Base-by-base conservation (phyloP, 2,329 filamentous ascomycete genomes). In the Ustulina deusta region DNA sequence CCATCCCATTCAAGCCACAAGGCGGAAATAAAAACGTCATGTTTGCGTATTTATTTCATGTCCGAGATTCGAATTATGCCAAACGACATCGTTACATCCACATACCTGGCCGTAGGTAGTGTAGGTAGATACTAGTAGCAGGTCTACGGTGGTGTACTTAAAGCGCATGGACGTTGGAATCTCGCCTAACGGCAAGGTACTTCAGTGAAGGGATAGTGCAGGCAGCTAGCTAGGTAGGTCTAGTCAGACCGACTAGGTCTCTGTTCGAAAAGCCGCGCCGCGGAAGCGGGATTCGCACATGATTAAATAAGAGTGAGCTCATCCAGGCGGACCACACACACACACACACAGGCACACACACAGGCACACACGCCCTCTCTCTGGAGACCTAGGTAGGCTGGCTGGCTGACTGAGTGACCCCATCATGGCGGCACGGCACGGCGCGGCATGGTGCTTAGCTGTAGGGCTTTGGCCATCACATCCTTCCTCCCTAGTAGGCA, bases 371-470 rank as follows among this genome's bases (percentile, higher is more conserved):
- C 42, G 13, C 32, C 49, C 42, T 59, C 34, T 49, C 34, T 15
- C 48, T 34, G 13, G 48, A 27, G 48, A 34, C 29, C 48, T 52
- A 32, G 42, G 20, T 46, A 1, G 20, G 22, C 48, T 44, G 36
- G 13, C 13, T 32, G 46, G 64, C 57, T 57, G 48, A 67, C 61
- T 38, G n/a, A 59, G 20, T 48, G 44, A 61, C 48, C 42, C 49
- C 57, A 38, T 49, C 52, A 22, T 48, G 44, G 65, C 68, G 64
- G 67, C 64, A 65, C 65, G 67, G 67, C 56, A 58, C 68, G 64
- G 61, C 42, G 56, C 65, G 65, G 57, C 46, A 63, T 61, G 64
- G 36, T 64, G 42, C 64, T 59, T 63, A 46, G 34, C 48, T 58
- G 59, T 66, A 66, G 59, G 64, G 34, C 59, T 58, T 54, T 42